Base-by-base conservation (phyloP, 164 flowering plant species). In the Berberis thunbergii region DNA sequence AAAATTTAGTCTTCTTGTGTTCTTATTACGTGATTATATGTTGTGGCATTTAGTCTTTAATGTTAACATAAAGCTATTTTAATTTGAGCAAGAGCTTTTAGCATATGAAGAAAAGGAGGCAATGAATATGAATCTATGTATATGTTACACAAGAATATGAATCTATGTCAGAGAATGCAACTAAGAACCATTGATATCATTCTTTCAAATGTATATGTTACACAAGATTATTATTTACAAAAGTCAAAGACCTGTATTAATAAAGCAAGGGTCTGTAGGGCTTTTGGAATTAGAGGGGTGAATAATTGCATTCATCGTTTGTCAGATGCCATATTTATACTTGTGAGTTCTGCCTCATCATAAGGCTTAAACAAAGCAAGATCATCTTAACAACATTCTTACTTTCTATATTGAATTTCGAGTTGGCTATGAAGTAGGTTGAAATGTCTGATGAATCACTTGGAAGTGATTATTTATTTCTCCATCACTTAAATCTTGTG, bases 241-340 rank as follows among this genome's bases (percentile, higher is more conserved):
- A 87, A 70, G 71, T 74, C 87, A 58, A 78, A 70, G 65, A 60
- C 77, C 68, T 75, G 88, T 49, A 66, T 90, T 38, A 78, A 61
- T 54, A 87, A 87, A 64, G 96, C 80, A 61, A 74, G 72, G 75
- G 57, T 67, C 57, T 45, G 78, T 53, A 78, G 85, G 78, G 71
- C 80, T 44, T 7, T 41, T 65, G 89, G 84, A 11, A 56, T 54
- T 71, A 85, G 74, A 69, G 69, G 69, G 62, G 43, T 86, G 59
- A 68, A 76, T 54, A 74, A 67, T 39, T 82, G 87, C 70, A 80
- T 86, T 63, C 72, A 77, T 58, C 84, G 84, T 71, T 77, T 90
- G 67, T 82, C 94, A 45, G 89, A 85, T 63, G 94, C 95, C 52
- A 83, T 88, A 52, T 71, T 76, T 59, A 55, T 65, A 50, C 68